A percentile compares a stretch with the other conserved stretches of the same genome.
phyloP scores from a whole-genome alignment of 176 grass and related monocot species.

The Zea luxurians region DNA sequence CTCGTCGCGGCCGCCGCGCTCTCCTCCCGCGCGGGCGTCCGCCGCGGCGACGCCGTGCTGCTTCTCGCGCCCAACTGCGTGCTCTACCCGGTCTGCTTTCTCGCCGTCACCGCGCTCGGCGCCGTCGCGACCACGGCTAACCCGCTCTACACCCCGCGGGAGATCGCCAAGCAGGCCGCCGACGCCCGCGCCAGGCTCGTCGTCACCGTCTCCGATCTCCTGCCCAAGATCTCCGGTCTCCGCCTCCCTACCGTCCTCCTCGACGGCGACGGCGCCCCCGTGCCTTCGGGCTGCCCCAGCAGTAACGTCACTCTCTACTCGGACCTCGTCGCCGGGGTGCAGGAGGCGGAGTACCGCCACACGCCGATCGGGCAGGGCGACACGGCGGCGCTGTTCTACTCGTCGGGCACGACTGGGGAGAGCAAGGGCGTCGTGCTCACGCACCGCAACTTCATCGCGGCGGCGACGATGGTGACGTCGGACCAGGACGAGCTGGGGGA shows the following conservation, averaged over 20 bases:
- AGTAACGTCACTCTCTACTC: slow-evolving; percentile 42
- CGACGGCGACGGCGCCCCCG: slow-evolving; percentile 7
- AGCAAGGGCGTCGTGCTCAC: slow-evolving; percentile 94
- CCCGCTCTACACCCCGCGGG: slow-evolving; percentile 65
- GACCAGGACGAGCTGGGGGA: slow-evolving; percentile 71
- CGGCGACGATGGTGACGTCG: slow-evolving; percentile 52
- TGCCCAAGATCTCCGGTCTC: slow-evolving; percentile 46
- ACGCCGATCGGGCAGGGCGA: slow-evolving; percentile 53
- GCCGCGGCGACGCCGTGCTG: slow-evolving; percentile 63
- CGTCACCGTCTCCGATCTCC: slow-evolving; percentile 60
- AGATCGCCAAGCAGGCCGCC: slow-evolving; percentile 73
- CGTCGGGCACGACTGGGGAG: slow-evolving; percentile 80
- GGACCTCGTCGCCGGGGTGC: slow-evolving; percentile 50
- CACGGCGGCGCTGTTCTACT: slow-evolving; percentile 80
- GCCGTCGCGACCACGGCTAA: slow-evolving; percentile 80
- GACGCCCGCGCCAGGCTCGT: slow-evolving; percentile 55
- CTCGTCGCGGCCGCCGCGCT: slow-evolving; percentile 46
- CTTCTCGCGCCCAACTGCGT: slow-evolving; percentile 78
- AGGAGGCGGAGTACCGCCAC: slow-evolving; percentile 44
- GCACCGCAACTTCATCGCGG: slow-evolving; percentile 77
- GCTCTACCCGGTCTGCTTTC: slow-evolving; percentile 75
- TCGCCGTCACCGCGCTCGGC: slow-evolving; percentile 61
- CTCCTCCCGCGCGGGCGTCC: slow-evolving; percentile 46
- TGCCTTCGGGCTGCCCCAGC: background rate
- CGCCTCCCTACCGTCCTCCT: slow-evolving; percentile 69